A percentile compares a stretch with the other conserved stretches of the same genome.
These are phyloP conservation scores for Rhizophagus clarus DNA, from an alignment of 192 early-diverging fungal genomes.

Conservation along the genomic window DNA sequence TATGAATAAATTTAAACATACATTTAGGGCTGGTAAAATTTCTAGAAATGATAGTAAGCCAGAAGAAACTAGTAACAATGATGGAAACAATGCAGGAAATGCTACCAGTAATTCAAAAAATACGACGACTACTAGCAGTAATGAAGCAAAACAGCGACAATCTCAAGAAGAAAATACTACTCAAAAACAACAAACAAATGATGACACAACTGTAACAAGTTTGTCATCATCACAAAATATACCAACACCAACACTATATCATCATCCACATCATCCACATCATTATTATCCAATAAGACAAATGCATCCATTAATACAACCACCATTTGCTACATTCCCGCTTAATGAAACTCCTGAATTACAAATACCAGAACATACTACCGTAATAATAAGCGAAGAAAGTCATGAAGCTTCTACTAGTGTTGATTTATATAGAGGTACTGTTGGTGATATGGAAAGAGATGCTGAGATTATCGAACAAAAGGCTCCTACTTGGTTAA, in stretches of 20 bases:
- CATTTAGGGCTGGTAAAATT: conserved; percentile 27
- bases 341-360: conserved; percentile 64
- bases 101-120: neutral
- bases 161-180: neutral
- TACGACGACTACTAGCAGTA: neutral
- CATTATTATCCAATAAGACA: conserved; percentile 14
- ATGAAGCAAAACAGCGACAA: neutral
- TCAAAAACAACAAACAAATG: neutral
- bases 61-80: neutral
- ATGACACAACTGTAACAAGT: neutral
- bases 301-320: conserved; percentile 34
- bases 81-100: neutral
- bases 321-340: conserved; percentile 47
- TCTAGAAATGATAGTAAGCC: neutral
- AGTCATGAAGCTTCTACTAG: conserved; percentile 69
- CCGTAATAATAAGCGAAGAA: conserved; percentile 77
- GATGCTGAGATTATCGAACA: conserved; percentile 61
- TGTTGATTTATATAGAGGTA: conserved; percentile 74
- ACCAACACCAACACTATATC: neutral
- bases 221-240: neutral
- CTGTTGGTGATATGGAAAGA: conserved; percentile 51
- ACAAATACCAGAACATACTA: conserved; percentile 63
- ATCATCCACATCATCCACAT: neutral
- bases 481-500: conserved; percentile 82
- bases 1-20: conserved; percentile 54